A percentile compares a stretch with the other conserved stretches of the same genome.
Conservation (phyloP, 2,329 filamentous ascomycete species). For the Pseudonectria buxi region DNA sequence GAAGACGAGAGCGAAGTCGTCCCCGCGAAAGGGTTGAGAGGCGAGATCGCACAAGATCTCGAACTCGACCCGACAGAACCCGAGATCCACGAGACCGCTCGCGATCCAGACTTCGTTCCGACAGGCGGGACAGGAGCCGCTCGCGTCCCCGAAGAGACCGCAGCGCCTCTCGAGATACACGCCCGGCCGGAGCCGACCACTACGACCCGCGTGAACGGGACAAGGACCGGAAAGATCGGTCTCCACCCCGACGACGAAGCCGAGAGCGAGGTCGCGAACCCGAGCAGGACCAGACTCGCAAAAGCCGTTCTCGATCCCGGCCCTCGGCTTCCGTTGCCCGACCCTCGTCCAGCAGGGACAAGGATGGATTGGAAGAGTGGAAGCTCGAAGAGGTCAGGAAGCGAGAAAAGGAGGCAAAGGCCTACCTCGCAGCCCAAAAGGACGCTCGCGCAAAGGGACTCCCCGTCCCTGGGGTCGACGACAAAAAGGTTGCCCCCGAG, state of each 20-base stretch:
- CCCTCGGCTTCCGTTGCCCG: slow-evolving; percentile 29
- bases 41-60: slow-evolving; percentile 29
- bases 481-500: slow-evolving; percentile 40
- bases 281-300: slow-evolving; percentile 27
- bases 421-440: slow-evolving; percentile 55
- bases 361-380: slow-evolving; percentile 47
- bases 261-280: slow-evolving; percentile 22
- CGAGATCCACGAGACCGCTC: slow-evolving; percentile 24
- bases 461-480: slow-evolving; percentile 51
- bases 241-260: slow-evolving; percentile 20
- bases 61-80: slow-evolving; percentile 18
- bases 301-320: slow-evolving; percentile 39
- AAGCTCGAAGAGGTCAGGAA: slow-evolving; percentile 57
- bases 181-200: slow-evolving; percentile 21
- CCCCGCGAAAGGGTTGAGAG: slow-evolving; percentile 26
- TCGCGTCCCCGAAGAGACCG: slow-evolving; percentile 25
- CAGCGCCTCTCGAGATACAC: slow-evolving; percentile 22
- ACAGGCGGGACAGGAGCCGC: slow-evolving; percentile 26
- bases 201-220: slow-evolving; percentile 29
- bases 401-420: slow-evolving; percentile 57
- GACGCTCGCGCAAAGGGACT: slow-evolving; percentile 54
- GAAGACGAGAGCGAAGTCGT: slow-evolving; percentile 31
- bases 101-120: slow-evolving; percentile 20
- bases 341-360: slow-evolving; percentile 35
- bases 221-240: slow-evolving; percentile 22